These are phyloP conservation scores for Fusarium gaditjirri DNA, from an alignment of 2,329 filamentous ascomycete species.

Conservation along the genomic window DNA sequence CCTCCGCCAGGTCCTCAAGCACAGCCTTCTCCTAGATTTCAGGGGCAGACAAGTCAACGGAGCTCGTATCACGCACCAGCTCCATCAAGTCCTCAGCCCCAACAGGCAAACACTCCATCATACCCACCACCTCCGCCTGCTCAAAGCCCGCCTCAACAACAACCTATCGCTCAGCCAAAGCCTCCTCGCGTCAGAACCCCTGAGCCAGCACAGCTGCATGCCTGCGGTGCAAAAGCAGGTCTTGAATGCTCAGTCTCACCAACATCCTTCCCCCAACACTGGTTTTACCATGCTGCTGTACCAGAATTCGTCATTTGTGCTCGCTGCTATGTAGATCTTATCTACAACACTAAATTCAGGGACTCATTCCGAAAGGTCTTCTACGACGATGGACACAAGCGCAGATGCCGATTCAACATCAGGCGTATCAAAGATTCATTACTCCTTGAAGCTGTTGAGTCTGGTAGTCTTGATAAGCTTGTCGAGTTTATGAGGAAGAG, in stretches of 20 bases:
- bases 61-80: neutral
- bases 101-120: neutral
- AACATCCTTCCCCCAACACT: conserved; percentile 47
- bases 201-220: conserved; percentile 17
- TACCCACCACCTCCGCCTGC: neutral
- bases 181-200: conserved; percentile 29
- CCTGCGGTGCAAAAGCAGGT: conserved; percentile 30
- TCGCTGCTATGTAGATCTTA: conserved; percentile 52
- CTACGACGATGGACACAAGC: conserved; percentile 41
- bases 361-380: conserved; percentile 41
- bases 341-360: conserved; percentile 47
- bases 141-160: neutral
- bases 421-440: conserved; percentile 48
- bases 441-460: conserved; percentile 44
- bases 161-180: neutral
- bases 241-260: conserved; percentile 43
- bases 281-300: conserved; percentile 50
- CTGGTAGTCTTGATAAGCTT: conserved; percentile 42
- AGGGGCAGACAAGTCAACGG: neutral
- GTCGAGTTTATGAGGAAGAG: conserved; percentile 47
- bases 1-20: neutral
- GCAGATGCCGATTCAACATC: conserved; percentile 50
- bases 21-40: neutral
- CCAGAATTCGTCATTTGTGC: conserved; percentile 51
- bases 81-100: neutral